Conservation (phyloP, 768 basidiomycete genomes). For the Xerocomellus dryophilus region DNA sequence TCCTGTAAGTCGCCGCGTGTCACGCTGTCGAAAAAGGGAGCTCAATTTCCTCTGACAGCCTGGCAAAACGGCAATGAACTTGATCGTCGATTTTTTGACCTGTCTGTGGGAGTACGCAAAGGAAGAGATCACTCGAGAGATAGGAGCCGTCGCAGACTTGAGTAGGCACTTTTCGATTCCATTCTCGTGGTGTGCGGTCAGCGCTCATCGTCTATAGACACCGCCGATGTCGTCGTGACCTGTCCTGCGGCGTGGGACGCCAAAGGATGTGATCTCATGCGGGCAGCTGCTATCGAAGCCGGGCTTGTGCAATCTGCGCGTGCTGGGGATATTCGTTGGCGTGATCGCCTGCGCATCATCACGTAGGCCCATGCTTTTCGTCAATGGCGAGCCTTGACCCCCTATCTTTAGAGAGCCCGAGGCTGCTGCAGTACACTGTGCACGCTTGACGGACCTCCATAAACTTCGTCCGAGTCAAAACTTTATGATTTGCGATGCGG, state of each 20-base stretch:
- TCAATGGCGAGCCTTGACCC: constrained; percentile 1
- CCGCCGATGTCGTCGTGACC: constrained; percentile 81
- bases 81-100: constrained; percentile 80
- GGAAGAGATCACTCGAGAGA: constrained; percentile 82
- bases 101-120: constrained; percentile 87
- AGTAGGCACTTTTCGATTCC: constrained; percentile 43
- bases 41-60: constrained; percentile 39
- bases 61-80: constrained; percentile 71
- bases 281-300: constrained; percentile 77
- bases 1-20: constrained; percentile 51
- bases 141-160: constrained; percentile 81
- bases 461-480: constrained; percentile 76
- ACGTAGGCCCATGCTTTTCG: constrained; percentile 41
- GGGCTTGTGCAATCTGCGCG: constrained; percentile 71
- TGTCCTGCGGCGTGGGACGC: constrained; percentile 93
- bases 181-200: background rate
- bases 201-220: constrained; percentile 44
- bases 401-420: constrained; percentile 54
- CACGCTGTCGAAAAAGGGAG: background rate
- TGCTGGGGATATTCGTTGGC: constrained; percentile 72
- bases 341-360: constrained; percentile 79
- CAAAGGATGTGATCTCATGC: constrained; percentile 80
- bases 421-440: constrained; percentile 90
- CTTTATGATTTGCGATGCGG: constrained; percentile 91
- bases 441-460: constrained; percentile 75